Evolutionary conservation across 148 eudicot genomes (phyloP), one percentile per base, ranked within the genome.

Genomic region (Beta vulgaris): DNA sequence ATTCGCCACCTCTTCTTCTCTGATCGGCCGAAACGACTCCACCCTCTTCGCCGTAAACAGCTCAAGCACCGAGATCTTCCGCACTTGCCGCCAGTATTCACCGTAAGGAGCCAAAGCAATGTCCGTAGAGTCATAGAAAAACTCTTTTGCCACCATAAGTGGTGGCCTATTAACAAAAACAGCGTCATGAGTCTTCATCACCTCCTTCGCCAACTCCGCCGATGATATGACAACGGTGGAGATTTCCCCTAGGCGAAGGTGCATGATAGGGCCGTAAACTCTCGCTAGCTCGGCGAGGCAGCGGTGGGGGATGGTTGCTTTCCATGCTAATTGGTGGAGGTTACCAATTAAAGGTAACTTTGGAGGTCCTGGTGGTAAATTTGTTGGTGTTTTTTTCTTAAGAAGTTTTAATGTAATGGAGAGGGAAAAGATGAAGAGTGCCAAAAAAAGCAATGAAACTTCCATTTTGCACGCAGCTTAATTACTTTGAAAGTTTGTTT

Each of bases 21-120:
- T 59, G 0, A 75, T 36, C 2, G 34, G n/a, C 60, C 39, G 18
- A 51, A 76, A 72, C 14, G 74, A 46, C 19, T 29, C 7, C 2
- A 79, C 65, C 10, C 79, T 37, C 34, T 79, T 82, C 9, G 74
- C 46, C 18, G 43, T 82, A 3, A 79, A 53, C 35, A 82, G 74
- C 71, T 82, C 85, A 8, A 82, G 9, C 6, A 59, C 36, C 18
- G 77, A 72, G 3, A 82, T 58, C 58, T 82, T 82, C 64, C 74
- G 66, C 0, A 74, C 69, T 31, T 74, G 77, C 42, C 77, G 69
- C 77, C 77, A 74, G 21, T 74, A 74, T 43, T 74, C 69, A 2
- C 77, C 69, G 9, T 74, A 74, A 3, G 77, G 69, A 21, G 77
- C 77, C 69, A 74, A n/a, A 2, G 31, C 77, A 16, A 74, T 74